phyloP scores from a whole-genome alignment of 2,329 filamentous ascomycete genomes.

The Ambrosiella cleistominuta region DNA sequence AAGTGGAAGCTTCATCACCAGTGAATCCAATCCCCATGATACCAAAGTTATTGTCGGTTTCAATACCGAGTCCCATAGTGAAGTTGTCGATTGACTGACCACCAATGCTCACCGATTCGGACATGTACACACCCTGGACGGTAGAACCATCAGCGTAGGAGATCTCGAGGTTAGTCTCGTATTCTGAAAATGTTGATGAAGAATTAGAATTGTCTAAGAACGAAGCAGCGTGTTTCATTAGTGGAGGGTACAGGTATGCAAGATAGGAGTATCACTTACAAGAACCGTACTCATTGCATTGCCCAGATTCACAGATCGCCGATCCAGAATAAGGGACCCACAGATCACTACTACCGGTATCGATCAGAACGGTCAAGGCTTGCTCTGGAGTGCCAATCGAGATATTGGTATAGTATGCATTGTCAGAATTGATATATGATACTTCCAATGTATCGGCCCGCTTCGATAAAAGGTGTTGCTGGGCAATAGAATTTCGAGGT shows the following conservation, averaged over 20 bases:
- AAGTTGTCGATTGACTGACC: conserved; percentile 33
- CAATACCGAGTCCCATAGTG: conserved; percentile 39
- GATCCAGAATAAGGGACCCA: conserved; percentile 34
- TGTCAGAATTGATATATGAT: conserved; percentile 15
- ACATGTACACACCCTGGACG: conserved; percentile 39
- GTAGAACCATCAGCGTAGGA: conserved; percentile 43
- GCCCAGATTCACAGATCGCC: conserved; percentile 22
- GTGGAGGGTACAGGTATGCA: conserved; percentile 13
- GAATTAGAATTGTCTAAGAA: conserved; percentile 26
- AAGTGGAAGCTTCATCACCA: conserved; percentile 30
- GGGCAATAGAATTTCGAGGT: neutral
- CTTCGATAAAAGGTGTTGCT: neutral
- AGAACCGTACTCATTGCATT: conserved; percentile 19
- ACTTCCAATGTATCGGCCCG: conserved; percentile 1
- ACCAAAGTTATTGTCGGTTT: conserved; percentile 38
- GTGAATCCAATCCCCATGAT: conserved; percentile 44
- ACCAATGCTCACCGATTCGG: conserved; percentile 38
- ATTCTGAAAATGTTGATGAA: conserved; percentile 30
- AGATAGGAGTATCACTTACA: conserved; percentile 15
- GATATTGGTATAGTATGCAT: conserved; percentile 36
- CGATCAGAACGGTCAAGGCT: conserved; percentile 38
- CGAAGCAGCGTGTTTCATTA: neutral
- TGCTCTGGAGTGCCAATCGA: conserved; percentile 40
- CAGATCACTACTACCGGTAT: conserved; percentile 48
- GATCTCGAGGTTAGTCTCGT: conserved; percentile 36